A percentile compares a stretch with the other conserved stretches of the same genome.
phyloP scores from a whole-genome alignment of 75 land plant genomes.

The Chamaecyparis obtusa region DNA sequence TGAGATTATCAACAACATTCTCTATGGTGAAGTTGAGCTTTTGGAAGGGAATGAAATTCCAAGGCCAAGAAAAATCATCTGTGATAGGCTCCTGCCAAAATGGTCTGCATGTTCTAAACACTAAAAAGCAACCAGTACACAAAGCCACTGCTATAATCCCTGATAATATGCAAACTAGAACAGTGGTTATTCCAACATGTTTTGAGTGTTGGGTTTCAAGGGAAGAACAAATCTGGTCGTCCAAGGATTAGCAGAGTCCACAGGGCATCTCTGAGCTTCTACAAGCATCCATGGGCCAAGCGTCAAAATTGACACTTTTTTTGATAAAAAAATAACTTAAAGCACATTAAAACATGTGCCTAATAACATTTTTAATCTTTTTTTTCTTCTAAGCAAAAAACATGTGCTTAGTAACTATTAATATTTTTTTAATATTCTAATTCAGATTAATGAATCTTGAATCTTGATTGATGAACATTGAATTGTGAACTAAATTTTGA shows the following conservation, averaged over 20 bases:
- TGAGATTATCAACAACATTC: conserved; percentile 68
- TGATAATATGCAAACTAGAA: conserved; percentile 45
- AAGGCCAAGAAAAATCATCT: conserved; percentile 80
- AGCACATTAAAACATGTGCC: too few species aligned
- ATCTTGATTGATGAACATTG: too few species aligned
- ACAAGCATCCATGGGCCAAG: too few species aligned
- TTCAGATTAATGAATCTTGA: too few species aligned
- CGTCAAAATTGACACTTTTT: too few species aligned
- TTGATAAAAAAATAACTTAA: too few species aligned
- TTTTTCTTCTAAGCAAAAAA: too few species aligned
- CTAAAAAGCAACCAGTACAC: conserved; percentile 35
- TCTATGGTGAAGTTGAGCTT: conserved; percentile 79
- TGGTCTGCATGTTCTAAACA: conserved; percentile 28
- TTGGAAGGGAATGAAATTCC: conserved; percentile 87
- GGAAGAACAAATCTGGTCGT: conserved; percentile 58
- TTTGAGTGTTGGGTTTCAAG: conserved; percentile 27
- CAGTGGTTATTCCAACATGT: conserved; percentile 28
- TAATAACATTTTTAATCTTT: too few species aligned
- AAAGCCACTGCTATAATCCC: conserved; percentile 37
- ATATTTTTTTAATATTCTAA: too few species aligned
- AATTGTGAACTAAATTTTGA: too few species aligned
- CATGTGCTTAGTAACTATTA: too few species aligned
- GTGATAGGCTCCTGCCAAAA: conserved; percentile 28
- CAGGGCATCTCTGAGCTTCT: too few species aligned
- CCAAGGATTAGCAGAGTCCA: conserved; percentile 55